A percentile compares a stretch with the other conserved stretches of the same genome.
Evolutionary conservation across 805 yeast species (phyloP).

Genomic region (Ogataea chonburiensis): DNA sequence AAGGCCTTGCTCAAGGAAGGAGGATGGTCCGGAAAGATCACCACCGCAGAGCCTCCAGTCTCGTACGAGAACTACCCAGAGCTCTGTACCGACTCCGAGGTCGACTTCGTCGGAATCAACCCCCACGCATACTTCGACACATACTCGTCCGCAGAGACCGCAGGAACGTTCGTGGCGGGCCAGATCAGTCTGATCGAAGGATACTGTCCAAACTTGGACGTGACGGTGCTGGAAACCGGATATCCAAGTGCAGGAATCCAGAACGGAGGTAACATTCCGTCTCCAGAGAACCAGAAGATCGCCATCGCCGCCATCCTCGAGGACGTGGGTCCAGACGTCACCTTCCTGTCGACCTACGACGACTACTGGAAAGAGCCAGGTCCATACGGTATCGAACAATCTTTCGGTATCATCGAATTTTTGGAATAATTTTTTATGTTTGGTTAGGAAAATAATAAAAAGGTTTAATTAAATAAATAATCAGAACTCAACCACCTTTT

Average conservation of each 20-base stretch:
- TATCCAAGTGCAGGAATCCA: slow-evolving; percentile 74
- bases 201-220: slow-evolving; percentile 54
- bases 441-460: slow-evolving; percentile 4
- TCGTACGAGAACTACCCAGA: slow-evolving; percentile 59
- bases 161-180: slow-evolving; percentile 69
- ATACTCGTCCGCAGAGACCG: slow-evolving; percentile 54
- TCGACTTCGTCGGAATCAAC: slow-evolving; percentile 84
- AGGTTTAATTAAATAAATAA: background rate
- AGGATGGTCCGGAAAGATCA: slow-evolving; percentile 74
- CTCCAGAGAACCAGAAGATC: slow-evolving; percentile 61
- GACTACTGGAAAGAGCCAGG: slow-evolving; percentile 91
- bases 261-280: slow-evolving; percentile 75
- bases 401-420: slow-evolving; percentile 63
- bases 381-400: slow-evolving; percentile 79
- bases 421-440: slow-evolving; percentile 17
- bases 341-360: slow-evolving; percentile 75
- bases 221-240: slow-evolving; percentile 82
- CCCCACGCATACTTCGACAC: slow-evolving; percentile 83
- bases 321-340: slow-evolving; percentile 56
- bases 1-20: slow-evolving; percentile 56
- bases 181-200: slow-evolving; percentile 56
- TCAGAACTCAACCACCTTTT: slow-evolving; percentile 53
- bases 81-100: slow-evolving; percentile 65
- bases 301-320: slow-evolving; percentile 67
- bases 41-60: slow-evolving; percentile 91